A percentile compares a stretch with the other conserved stretches of the same genome.
Conservation (phyloP, 2,329 filamentous ascomycete species). For the Diaporthe helianthi region DNA sequence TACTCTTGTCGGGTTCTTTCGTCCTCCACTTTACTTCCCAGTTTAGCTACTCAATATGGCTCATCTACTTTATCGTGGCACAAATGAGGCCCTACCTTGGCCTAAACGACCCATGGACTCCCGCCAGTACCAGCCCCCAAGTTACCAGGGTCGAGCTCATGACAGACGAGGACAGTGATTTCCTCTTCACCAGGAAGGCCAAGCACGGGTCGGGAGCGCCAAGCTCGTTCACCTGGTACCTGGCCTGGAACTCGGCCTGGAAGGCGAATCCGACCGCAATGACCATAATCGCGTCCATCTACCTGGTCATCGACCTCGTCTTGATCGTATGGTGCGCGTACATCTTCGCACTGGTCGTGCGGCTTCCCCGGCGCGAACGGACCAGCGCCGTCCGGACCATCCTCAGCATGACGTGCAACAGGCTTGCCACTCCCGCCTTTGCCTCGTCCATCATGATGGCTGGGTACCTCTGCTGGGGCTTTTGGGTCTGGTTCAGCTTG, state of each 20-base stretch:
- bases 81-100: neutral
- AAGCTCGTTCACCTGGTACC: neutral
- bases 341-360: neutral
- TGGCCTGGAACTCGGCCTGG: neutral
- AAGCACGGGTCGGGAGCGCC: too few species aligned
- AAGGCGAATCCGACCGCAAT: neutral
- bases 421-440: conserved; percentile 16
- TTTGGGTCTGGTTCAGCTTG: neutral
- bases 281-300: neutral
- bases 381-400: neutral
- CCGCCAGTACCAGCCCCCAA: too few species aligned
- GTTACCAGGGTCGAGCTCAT: too few species aligned
- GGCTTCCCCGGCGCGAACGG: neutral
- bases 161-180: too few species aligned
- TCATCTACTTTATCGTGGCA: neutral
- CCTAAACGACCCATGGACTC: neutral
- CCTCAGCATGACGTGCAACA: neutral
- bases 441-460: neutral
- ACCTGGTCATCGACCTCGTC: neutral
- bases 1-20: neutral
- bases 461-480: neutral
- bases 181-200: too few species aligned
- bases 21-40: neutral
- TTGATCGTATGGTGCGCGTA: neutral
- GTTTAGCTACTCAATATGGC: neutral